phyloP scores from a whole-genome alignment of 176 grass and related monocot species.

The Stipa capillata region DNA sequence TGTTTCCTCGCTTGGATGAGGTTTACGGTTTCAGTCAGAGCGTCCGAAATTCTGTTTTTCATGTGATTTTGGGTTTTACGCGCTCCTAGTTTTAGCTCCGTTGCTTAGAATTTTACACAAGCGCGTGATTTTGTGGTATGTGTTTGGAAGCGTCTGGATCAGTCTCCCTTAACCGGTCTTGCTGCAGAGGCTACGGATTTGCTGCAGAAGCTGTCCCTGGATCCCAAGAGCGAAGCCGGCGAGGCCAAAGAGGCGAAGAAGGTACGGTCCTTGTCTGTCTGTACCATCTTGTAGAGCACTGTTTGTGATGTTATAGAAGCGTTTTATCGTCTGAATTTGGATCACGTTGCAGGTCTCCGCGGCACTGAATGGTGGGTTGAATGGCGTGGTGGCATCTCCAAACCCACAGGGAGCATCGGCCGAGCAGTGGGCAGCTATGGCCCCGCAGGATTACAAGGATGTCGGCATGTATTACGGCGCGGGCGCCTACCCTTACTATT shows the following conservation, averaged over 20 bases:
- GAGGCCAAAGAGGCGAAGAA: conserved; percentile 36
- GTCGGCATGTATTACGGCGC: conserved; percentile 42
- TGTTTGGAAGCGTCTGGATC: neutral
- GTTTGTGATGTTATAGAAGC: neutral
- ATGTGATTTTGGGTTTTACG: neutral
- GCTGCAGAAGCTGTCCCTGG: conserved; percentile 50
- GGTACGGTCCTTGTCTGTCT: neutral
- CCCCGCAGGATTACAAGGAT: conserved; percentile 39
- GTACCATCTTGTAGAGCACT: neutral
- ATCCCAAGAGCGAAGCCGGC: conserved; percentile 26
- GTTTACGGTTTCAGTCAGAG: neutral
- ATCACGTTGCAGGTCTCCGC: conserved; percentile 12
- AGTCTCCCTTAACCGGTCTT: conserved; percentile 31
- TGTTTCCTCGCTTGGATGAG: neutral
- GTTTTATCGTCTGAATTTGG: neutral
- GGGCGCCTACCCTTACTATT: conserved; percentile 55
- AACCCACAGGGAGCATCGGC: conserved; percentile 3
- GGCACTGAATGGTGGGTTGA: conserved; percentile 6
- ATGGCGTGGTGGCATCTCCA: neutral
- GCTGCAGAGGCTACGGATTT: conserved; percentile 48
- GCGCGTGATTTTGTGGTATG: neutral
- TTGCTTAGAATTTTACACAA: neutral
- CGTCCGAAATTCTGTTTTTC: neutral
- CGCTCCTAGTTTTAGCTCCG: neutral
- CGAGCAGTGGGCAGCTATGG: conserved; percentile 29